Conservation (phyloP, 768 basidiomycete species). For the Royoungia palumana region DNA sequence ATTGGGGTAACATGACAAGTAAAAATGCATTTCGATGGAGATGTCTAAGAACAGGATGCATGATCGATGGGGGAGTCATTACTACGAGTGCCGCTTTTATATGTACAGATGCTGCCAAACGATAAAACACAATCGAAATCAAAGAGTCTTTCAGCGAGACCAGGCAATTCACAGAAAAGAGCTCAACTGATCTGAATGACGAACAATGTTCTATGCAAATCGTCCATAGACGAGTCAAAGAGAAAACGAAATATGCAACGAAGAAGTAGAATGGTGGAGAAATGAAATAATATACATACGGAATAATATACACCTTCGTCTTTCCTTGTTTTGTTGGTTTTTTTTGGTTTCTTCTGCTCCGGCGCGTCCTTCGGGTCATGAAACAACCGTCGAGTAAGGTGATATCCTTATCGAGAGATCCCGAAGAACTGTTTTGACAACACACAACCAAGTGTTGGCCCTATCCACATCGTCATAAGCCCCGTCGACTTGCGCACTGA, state of each 20-base stretch:
- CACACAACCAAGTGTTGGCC: slow-evolving; percentile 54
- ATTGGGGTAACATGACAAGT: too few relatives aligned
- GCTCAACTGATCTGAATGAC: too few relatives aligned
- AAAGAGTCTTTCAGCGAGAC: too few relatives aligned
- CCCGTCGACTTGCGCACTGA: slow-evolving; percentile 52
- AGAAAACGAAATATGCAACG: slow-evolving; percentile 10
- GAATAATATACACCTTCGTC: slow-evolving; percentile 28
- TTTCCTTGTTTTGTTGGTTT: background rate
- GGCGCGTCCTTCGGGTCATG: slow-evolving; percentile 11
- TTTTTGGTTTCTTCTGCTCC: background rate
- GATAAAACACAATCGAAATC: too few relatives aligned
- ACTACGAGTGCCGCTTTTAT: too few relatives aligned
- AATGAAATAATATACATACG: slow-evolving; percentile 31
- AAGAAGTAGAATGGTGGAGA: background rate
- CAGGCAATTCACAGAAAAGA: too few relatives aligned
- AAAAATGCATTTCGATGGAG: too few relatives aligned
- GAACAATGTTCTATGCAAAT: background rate
- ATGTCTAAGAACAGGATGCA: too few relatives aligned
- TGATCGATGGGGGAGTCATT: too few relatives aligned
- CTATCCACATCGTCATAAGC: slow-evolving; percentile 65
- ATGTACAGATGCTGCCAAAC: too few relatives aligned
- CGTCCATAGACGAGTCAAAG: background rate
- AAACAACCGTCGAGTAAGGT: slow-evolving; percentile 1
- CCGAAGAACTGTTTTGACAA: slow-evolving; percentile 61
- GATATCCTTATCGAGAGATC: slow-evolving; percentile 40